These are phyloP conservation scores for Chaetoceros tenuissimus DNA, from an alignment of 108 stramenopile species.

Conservation along the genomic window DNA sequence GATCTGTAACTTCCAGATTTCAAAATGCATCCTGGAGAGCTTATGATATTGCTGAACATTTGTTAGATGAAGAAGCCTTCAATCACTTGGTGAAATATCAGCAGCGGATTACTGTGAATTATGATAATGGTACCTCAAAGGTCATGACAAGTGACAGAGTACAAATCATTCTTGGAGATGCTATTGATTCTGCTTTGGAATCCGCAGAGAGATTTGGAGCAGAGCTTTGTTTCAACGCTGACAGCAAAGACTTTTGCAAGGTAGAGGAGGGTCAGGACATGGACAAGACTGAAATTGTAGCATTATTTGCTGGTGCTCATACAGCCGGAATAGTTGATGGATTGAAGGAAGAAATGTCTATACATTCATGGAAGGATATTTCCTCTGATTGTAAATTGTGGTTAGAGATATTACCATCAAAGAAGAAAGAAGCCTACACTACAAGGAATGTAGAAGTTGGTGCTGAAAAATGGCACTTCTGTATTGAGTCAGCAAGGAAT, in stretches of 20 bases:
- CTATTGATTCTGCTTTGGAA: slow-evolving; percentile 16
- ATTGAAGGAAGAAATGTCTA: slow-evolving; percentile 16
- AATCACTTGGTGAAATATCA: slow-evolving; percentile 16
- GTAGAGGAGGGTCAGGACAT: not conserved
- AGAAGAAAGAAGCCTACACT: slow-evolving; percentile 12
- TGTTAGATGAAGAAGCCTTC: slow-evolving; percentile 22
- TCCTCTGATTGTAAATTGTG: slow-evolving; percentile 17
- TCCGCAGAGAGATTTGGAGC: slow-evolving; percentile 25
- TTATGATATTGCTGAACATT: slow-evolving; percentile 19
- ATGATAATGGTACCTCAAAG: slow-evolving; percentile 16
- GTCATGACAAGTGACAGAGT: slow-evolving; percentile 16
- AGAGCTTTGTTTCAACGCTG: slow-evolving; percentile 7
- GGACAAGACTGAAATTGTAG: slow-evolving; percentile 15
- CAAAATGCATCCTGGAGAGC: slow-evolving; percentile 28
- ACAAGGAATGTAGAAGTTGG: slow-evolving; percentile 13
- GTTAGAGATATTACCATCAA: slow-evolving; percentile 9
- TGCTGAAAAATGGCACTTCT: slow-evolving; percentile 22
- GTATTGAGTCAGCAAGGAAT: slow-evolving; percentile 14
- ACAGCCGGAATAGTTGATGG: slow-evolving; percentile 12
- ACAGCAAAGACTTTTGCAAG: not conserved
- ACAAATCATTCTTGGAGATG: slow-evolving; percentile 22
- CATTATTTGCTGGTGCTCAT: slow-evolving; percentile 17
- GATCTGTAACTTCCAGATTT: slow-evolving; percentile 16
- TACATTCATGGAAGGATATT: slow-evolving; percentile 11
- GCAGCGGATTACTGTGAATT: slow-evolving; percentile 20